These are phyloP conservation scores for Nitzschia inconspicua DNA, from an alignment of 108 stramenopile species.

Conservation along the genomic window DNA sequence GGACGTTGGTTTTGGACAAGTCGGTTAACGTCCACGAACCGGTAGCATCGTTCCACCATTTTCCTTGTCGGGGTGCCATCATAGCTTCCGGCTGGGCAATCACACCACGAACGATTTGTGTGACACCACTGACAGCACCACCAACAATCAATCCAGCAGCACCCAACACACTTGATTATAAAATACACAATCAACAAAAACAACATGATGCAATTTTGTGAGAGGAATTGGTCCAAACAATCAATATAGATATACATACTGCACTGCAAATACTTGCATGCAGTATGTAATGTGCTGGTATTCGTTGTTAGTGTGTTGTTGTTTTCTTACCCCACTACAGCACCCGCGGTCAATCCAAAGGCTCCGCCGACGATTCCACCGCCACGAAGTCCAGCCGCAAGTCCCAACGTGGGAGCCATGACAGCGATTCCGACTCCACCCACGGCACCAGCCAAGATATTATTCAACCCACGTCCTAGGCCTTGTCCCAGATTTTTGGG, in stretches of 20 bases:
- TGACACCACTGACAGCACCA: constrained; percentile 19
- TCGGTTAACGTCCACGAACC: constrained; percentile 60
- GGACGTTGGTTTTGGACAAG: constrained; percentile 39
- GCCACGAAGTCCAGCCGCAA: constrained; percentile 12
- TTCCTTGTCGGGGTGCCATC: constrained; percentile 59
- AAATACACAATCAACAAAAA: constrained; percentile 1
- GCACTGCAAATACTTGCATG: too few species aligned
- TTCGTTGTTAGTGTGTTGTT: not conserved
- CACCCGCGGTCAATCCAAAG: constrained; percentile 25
- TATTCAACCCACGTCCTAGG: constrained; percentile 40
- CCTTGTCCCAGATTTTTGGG: constrained; percentile 52
- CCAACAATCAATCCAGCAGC: constrained; percentile 30
- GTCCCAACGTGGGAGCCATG: constrained; percentile 47
- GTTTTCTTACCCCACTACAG: constrained; percentile 25
- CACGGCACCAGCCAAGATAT: constrained; percentile 62
- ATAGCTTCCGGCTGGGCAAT: constrained; percentile 54
- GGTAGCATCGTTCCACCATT: constrained; percentile 81
- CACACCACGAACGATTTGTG: constrained; percentile 54
- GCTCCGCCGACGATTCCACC: constrained; percentile 37
- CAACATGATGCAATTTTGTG: not conserved
- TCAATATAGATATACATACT: too few species aligned
- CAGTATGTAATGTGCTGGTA: not conserved
- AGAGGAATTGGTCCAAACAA: not conserved
- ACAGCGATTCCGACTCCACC: constrained; percentile 72
- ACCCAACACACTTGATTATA: too few species aligned